Evolutionary conservation across 345 rosid species (phyloP), one percentile per base, ranked within the genome.

Genomic region (Nephelium lappaceum): DNA sequence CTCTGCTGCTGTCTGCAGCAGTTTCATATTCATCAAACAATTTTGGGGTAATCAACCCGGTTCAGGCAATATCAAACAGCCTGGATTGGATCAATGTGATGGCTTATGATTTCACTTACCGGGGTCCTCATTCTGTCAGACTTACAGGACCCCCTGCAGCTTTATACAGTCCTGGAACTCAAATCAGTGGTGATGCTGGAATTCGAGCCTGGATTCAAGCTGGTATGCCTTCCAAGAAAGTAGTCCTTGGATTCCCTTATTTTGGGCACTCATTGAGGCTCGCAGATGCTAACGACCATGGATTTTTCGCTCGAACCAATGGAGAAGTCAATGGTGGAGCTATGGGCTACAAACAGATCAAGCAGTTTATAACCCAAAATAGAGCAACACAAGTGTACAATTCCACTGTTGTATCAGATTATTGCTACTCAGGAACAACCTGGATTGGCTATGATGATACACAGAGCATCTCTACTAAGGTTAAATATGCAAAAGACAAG

Each of bases 201-300:
- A 81, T 84, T 57, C 67, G 42, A 5, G 74, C 88, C 5, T 93
- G 98, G 98, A 78, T 81, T 10, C 77, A 75, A 62, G 84, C 93
- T 0, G 93, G 92, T 5, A 73, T 89, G 78, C 84, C 91, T 0
- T 70, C 81, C 0, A 71, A 80, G 61, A 84, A 82, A 82, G 57
- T 91, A n/a, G 97, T 87, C 1, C 85, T 92, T 3, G 97, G 98
- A 5, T 81, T 92, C 19, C 97, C 95, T 2, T 86, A 75, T 21
- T 89, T 85, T 5, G 98, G 98, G 16, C 80, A 79, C 7, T 88
- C 97, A 1, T 91, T 93, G 93, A 51, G 24, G n/a, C n/a, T n/a
- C n/a, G n/a, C n/a, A n/a, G n/a, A n/a, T n/a, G n/a, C n/a, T n/a
- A n/a, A n/a, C n/a, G n/a, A n/a, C n/a, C n/a, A n/a, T n/a, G n/a